These are phyloP conservation scores for Phlebopus sp. DNA, from an alignment of 1,284 basidiomycete genomes.

Conservation along the genomic window DNA sequence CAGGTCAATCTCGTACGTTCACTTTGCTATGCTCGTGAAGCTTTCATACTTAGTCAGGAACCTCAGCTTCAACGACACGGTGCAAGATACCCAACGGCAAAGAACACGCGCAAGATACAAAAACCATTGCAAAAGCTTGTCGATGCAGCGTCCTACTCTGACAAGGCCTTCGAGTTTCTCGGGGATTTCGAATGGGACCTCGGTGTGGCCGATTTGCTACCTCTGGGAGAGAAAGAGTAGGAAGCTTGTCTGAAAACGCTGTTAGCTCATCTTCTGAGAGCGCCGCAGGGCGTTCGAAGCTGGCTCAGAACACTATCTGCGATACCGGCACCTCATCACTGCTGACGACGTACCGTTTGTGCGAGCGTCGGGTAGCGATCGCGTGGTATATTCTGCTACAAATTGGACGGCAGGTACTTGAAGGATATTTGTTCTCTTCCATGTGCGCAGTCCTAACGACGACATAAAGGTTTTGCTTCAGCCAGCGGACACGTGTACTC, in stretches of 20 bases:
- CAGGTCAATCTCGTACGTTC: constrained; percentile 61
- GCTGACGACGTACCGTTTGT: constrained; percentile 57
- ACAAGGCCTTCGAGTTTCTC: constrained; percentile 60
- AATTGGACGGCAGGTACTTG: constrained; percentile 68
- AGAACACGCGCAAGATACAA: constrained; percentile 46
- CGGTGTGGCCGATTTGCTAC: constrained; percentile 59
- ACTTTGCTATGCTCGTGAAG: no score
- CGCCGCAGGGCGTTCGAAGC: constrained; percentile 46
- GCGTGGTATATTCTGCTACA: constrained; percentile 65
- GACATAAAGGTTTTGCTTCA: constrained; percentile 48
- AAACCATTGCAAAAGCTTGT: constrained; percentile 52
- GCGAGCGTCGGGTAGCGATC: constrained; percentile 55
- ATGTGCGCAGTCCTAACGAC: constrained; percentile 1
- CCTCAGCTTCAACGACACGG: constrained; percentile 82
- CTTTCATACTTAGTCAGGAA: background rate
- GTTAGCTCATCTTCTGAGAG: background rate
- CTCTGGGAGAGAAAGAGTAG: constrained; percentile 71
- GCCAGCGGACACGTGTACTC: constrained; percentile 40
- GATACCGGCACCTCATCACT: constrained; percentile 52
- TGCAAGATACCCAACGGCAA: constrained; percentile 71
- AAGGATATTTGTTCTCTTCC: background rate
- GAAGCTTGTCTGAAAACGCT: constrained; percentile 18
- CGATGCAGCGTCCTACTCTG: constrained; percentile 41
- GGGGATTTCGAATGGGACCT: constrained; percentile 59
- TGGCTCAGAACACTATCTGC: constrained; percentile 45